phyloP scores from a whole-genome alignment of 139 green algal genomes.

The Haematococcus sp. region DNA sequence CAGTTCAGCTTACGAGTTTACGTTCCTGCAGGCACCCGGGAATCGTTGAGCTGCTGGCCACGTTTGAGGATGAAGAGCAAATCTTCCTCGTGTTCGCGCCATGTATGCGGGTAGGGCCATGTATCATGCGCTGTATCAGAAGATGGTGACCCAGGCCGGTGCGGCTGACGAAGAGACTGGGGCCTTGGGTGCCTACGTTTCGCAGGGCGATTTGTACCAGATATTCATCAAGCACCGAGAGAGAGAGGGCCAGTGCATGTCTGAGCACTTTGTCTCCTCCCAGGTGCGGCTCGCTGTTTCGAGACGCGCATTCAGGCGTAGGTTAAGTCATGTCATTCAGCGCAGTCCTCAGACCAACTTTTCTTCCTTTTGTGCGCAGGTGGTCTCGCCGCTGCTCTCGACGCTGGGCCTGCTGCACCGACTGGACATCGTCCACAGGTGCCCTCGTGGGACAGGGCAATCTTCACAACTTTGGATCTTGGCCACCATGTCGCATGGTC shows the following conservation, averaged over 20 bases:
- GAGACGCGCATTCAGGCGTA: too few species aligned
- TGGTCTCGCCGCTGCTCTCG: conserved; percentile 39
- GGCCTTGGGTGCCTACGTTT: too few species aligned
- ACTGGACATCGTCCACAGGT: conserved; percentile 51
- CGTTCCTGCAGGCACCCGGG: conserved; percentile 28
- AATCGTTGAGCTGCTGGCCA: conserved; percentile 25
- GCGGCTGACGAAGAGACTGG: too few species aligned
- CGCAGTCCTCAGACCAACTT: not conserved
- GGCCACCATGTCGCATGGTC: too few species aligned
- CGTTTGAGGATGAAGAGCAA: conserved; percentile 43
- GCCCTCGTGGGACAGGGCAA: too few species aligned
- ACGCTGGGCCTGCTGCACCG: conserved; percentile 52
- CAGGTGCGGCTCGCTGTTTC: too few species aligned
- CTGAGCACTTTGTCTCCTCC: conserved; percentile 26
- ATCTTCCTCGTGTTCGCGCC: conserved; percentile 44
- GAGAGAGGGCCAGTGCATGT: not conserved
- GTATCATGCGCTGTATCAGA: too few species aligned
- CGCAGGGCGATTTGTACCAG: conserved; percentile 44
- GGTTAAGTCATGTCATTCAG: not conserved
- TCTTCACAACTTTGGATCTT: too few species aligned
- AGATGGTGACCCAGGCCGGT: too few species aligned
- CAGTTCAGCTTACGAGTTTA: too few species aligned
- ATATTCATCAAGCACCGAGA: conserved; percentile 21
- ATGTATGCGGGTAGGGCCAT: conserved; percentile 40
- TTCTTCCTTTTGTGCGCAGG: conserved; percentile 12